Conservation (phyloP, 805 yeast genomes). For the Candida dajiaensis region DNA sequence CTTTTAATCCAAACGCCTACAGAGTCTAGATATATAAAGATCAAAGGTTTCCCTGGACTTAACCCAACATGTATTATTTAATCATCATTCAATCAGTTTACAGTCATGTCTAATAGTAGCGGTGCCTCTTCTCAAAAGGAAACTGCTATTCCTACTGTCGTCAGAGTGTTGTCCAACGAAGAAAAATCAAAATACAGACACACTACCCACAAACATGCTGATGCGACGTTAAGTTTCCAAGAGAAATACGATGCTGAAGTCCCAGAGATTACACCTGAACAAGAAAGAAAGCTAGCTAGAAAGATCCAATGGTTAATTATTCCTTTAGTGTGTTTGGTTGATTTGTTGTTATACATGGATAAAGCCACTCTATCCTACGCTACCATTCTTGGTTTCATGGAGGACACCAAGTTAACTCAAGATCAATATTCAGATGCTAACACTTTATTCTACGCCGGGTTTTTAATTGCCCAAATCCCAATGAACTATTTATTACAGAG, state of each 20-base stretch:
- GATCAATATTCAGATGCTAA: slow-evolving; percentile 42
- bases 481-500: slow-evolving; percentile 40
- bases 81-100: not conserved
- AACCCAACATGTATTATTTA: not conserved
- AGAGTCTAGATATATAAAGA: not conserved
- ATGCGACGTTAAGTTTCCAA: slow-evolving; percentile 33
- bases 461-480: slow-evolving; percentile 39
- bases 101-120: not conserved
- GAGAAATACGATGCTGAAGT: slow-evolving; percentile 27
- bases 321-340: slow-evolving; percentile 32
- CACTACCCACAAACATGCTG: slow-evolving; percentile 33
- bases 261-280: slow-evolving; percentile 36
- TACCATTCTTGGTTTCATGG: slow-evolving; percentile 41
- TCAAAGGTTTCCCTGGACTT: not conserved
- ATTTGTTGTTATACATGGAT: slow-evolving; percentile 42
- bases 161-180: not conserved
- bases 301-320: slow-evolving; percentile 34
- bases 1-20: not conserved
- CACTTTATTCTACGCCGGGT: slow-evolving; percentile 49
- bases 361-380: slow-evolving; percentile 47
- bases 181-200: slow-evolving; percentile 15
- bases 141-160: not conserved
- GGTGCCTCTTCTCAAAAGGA: not conserved
- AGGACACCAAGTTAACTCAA: slow-evolving; percentile 39
- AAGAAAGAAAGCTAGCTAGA: slow-evolving; percentile 32